Conservation (phyloP, 345 rosid species). For the Lagerstroemia speciosa region DNA sequence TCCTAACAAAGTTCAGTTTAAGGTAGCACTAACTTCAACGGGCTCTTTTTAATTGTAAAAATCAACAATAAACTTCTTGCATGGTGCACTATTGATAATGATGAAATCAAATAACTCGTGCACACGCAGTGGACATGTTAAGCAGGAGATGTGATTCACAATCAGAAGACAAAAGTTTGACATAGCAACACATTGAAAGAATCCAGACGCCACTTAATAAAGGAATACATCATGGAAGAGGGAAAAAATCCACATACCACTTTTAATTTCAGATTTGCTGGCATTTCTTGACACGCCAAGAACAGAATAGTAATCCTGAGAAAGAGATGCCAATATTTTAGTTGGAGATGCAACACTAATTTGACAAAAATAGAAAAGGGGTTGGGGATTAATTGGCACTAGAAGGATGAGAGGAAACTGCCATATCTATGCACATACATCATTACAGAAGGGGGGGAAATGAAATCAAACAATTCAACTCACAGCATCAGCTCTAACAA, state of each 20-base stretch:
- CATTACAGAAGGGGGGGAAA: background rate
- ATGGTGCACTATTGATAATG: background rate
- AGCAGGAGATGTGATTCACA: background rate
- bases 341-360: background rate
- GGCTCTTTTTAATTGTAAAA: background rate
- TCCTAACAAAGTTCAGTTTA: background rate
- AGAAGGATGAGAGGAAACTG: background rate
- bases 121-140: background rate
- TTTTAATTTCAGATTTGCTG: constrained; percentile 91
- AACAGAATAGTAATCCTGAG: constrained; percentile 82
- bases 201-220: background rate
- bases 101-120: background rate
- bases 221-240: background rate
- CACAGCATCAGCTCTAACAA: constrained; percentile 82
- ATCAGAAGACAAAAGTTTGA: background rate
- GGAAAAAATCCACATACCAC: constrained; percentile 43
- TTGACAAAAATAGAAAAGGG: background rate
- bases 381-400: background rate
- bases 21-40: background rate
- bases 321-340: constrained; percentile 7
- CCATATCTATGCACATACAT: background rate
- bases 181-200: background rate
- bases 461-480: constrained; percentile 26
- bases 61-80: background rate
- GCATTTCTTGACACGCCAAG: constrained; percentile 89